Conservation (phyloP, 768 basidiomycete genomes). For the Russula brevipes region DNA sequence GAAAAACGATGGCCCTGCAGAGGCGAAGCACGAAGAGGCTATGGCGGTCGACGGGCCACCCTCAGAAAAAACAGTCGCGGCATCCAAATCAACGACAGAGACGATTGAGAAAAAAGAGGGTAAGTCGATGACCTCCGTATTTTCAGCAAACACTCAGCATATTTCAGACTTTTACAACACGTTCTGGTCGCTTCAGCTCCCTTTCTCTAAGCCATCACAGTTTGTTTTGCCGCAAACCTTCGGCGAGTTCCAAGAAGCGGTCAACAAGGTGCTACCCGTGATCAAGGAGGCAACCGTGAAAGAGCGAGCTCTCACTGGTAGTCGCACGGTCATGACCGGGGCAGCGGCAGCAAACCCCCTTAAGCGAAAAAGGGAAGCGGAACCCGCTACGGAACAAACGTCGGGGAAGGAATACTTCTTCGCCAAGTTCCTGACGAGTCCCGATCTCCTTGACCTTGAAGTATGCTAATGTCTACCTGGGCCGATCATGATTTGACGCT, state of each 20-base stretch:
- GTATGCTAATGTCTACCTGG: slow-evolving; percentile 36
- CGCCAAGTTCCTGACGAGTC: slow-evolving; percentile 87
- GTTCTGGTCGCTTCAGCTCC: slow-evolving; percentile 86
- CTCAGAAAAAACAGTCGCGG: slow-evolving; percentile 7
- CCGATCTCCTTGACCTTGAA: slow-evolving; percentile 83
- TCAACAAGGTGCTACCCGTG: slow-evolving; percentile 67
- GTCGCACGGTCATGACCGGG: slow-evolving; percentile 36
- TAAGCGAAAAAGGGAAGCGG: slow-evolving; percentile 65
- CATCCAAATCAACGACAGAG: slow-evolving; percentile 27
- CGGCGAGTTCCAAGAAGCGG: slow-evolving; percentile 60
- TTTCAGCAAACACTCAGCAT: slow-evolving; percentile 7
- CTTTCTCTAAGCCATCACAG: slow-evolving; percentile 73
- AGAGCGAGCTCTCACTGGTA: slow-evolving; percentile 85
- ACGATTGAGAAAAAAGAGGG: slow-evolving; percentile 61
- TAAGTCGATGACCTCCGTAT: slow-evolving; percentile 25
- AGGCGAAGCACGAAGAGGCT: slow-evolving; percentile 38
- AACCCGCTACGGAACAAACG: slow-evolving; percentile 44
- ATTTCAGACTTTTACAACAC: slow-evolving; percentile 70
- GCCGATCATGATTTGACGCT: not conserved
- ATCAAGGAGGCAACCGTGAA: slow-evolving; percentile 85
- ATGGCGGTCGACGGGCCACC: slow-evolving; percentile 58
- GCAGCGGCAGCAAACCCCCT: slow-evolving; percentile 36
- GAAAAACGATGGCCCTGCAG: slow-evolving; percentile 32
- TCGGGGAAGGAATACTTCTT: slow-evolving; percentile 74
- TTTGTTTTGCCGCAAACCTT: slow-evolving; percentile 58